phyloP scores from a whole-genome alignment of 768 basidiomycete species.

The Naematelia encephala region DNA sequence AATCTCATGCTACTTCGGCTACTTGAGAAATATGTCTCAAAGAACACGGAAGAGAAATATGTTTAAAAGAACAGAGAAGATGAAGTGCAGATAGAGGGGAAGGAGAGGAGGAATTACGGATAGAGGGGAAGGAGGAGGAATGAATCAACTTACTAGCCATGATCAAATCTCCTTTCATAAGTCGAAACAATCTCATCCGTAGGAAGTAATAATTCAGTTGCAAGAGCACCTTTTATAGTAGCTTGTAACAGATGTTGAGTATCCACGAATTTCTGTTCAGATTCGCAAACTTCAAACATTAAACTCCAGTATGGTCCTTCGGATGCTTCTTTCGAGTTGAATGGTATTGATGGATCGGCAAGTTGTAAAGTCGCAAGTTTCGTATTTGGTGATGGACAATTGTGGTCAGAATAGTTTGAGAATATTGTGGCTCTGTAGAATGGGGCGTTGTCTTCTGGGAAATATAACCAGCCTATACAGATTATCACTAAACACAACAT shows the following conservation, averaged over 20 bases:
- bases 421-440: conserved; percentile 54
- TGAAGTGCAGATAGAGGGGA: neutral
- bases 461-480: conserved; percentile 40
- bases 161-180: conserved; percentile 50
- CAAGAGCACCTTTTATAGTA: conserved; percentile 51
- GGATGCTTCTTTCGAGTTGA: conserved; percentile 21
- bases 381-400: conserved; percentile 37
- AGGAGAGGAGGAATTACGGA: neutral
- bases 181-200: conserved; percentile 52
- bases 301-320: conserved; percentile 51
- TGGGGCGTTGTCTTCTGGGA: conserved; percentile 52
- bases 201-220: conserved; percentile 45
- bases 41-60: neutral
- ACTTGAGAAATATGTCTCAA: too few relatives aligned
- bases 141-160: conserved; percentile 36
- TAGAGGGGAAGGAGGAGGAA: neutral
- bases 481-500: neutral
- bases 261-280: conserved; percentile 50
- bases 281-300: conserved; percentile 53
- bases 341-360: conserved; percentile 43
- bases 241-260: conserved; percentile 48
- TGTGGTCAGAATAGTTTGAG: conserved; percentile 53
- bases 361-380: conserved; percentile 48
- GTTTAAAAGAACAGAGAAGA: neutral
- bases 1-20: too few relatives aligned